Conservation (phyloP, 202 grass and related monocot species). For the Schoenoplectus tabernaemontani region DNA sequence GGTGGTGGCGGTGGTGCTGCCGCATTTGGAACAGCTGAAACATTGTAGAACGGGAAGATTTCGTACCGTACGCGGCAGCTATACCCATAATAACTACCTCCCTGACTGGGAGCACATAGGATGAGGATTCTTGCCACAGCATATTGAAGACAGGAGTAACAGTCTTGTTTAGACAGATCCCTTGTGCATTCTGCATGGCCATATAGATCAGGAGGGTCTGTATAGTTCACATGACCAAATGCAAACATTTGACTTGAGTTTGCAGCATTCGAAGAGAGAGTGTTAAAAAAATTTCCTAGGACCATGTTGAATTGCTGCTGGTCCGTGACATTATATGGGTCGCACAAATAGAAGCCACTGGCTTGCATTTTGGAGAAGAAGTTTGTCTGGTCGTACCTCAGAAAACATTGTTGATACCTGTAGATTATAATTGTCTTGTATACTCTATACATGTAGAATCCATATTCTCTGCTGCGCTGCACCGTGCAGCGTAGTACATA, state of each 20-base stretch:
- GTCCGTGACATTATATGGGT: neutral
- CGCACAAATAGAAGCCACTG: neutral
- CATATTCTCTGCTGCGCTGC: too few species aligned
- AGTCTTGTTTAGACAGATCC: neutral
- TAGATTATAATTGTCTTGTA: neutral
- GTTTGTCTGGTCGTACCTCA: neutral
- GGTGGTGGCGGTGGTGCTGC: neutral
- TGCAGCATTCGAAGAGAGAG: neutral
- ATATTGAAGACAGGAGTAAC: neutral
- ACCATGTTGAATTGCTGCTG: neutral
- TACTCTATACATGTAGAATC: too few species aligned
- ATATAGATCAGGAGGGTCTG: neutral
- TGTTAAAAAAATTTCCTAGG: neutral
- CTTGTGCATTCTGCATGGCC: neutral
- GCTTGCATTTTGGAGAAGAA: neutral
- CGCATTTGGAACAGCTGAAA: neutral
- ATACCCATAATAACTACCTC: neutral
- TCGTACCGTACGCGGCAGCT: slow-evolving; percentile 2
- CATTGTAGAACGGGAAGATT: neutral
- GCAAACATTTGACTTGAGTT: neutral
- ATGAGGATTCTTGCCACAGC: neutral
- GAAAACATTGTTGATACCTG: neutral
- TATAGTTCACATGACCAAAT: neutral
- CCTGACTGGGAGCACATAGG: neutral
- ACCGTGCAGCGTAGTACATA: too few species aligned